phyloP scores from a whole-genome alignment of 441 rosid species.

The Metrosideros polymorpha region DNA sequence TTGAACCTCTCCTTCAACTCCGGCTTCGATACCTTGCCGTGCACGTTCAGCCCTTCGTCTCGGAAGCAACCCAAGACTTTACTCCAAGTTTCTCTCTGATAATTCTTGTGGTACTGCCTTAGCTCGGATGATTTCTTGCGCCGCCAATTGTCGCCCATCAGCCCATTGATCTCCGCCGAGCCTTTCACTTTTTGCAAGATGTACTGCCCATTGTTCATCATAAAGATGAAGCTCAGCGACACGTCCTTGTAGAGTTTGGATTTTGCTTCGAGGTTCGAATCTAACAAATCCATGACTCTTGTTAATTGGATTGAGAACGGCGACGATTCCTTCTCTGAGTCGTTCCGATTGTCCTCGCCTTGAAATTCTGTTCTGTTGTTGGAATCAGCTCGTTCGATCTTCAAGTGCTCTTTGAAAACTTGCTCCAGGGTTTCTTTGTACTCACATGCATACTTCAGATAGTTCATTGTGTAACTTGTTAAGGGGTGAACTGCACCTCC shows the following conservation, averaged over 20 bases:
- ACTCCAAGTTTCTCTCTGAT: constrained; percentile 83
- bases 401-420: constrained; percentile 62
- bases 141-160: constrained; percentile 60
- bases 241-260: constrained; percentile 64
- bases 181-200: constrained; percentile 77
- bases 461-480: constrained; percentile 87
- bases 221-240: constrained; percentile 56
- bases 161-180: constrained; percentile 45
- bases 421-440: constrained; percentile 71
- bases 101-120: constrained; percentile 61
- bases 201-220: constrained; percentile 96
- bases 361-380: constrained; percentile 15
- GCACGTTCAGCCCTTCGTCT: constrained; percentile 54
- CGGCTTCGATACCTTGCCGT: constrained; percentile 73
- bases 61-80: constrained; percentile 56
- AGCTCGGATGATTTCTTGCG: constrained; percentile 64
- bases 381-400: constrained; percentile 51
- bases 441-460: constrained; percentile 68
- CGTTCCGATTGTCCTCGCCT: background rate
- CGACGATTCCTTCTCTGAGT: constrained; percentile 16
- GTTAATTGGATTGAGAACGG: constrained; percentile 48
- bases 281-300: constrained; percentile 61
- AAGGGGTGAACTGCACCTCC: constrained; percentile 91
- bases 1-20: constrained; percentile 82
- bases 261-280: constrained; percentile 46